Conservation (phyloP, 164 flowering plant species). For the Akebia trifoliata region DNA sequence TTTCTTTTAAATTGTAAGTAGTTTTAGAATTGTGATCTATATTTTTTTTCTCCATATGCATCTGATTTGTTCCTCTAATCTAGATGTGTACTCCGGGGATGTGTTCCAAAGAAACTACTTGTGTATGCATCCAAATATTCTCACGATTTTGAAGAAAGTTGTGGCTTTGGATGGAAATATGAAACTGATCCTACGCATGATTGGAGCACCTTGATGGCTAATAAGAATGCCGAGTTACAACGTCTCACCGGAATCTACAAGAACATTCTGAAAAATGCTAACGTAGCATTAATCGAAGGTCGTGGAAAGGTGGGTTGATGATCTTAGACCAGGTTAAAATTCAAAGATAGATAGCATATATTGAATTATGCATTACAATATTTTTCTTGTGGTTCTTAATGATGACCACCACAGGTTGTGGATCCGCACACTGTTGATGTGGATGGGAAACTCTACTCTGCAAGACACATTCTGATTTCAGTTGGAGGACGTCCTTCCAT, state of each 20-base stretch:
- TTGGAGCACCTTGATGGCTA: constrained; percentile 89
- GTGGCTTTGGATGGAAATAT: constrained; percentile 92
- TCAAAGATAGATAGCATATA: not conserved
- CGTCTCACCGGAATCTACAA: constrained; percentile 95
- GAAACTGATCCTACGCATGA: constrained; percentile 86
- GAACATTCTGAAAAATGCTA: constrained; percentile 77
- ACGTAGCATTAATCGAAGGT: constrained; percentile 79
- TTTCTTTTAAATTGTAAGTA: too few species aligned
- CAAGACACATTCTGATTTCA: constrained; percentile 78
- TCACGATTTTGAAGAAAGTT: constrained; percentile 93
- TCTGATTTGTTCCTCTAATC: constrained; percentile 1
- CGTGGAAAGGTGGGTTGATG: constrained; percentile 83
- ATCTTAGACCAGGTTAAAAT: constrained; percentile 17
- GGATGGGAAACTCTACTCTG: constrained; percentile 80
- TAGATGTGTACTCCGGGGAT: constrained; percentile 97
- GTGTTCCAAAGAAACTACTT: constrained; percentile 93
- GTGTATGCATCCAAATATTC: constrained; percentile 84
- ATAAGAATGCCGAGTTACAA: constrained; percentile 94
- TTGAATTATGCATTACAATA: not conserved
- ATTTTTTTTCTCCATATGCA: not conserved
- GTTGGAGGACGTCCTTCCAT: constrained; percentile 95
- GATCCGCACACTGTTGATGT: constrained; percentile 93
- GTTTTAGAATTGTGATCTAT: too few species aligned
- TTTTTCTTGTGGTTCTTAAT: constrained; percentile 8
- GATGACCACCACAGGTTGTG: constrained; percentile 45